Conservation (phyloP, 306 rosid species). For the Phaseolus lunatus region DNA sequence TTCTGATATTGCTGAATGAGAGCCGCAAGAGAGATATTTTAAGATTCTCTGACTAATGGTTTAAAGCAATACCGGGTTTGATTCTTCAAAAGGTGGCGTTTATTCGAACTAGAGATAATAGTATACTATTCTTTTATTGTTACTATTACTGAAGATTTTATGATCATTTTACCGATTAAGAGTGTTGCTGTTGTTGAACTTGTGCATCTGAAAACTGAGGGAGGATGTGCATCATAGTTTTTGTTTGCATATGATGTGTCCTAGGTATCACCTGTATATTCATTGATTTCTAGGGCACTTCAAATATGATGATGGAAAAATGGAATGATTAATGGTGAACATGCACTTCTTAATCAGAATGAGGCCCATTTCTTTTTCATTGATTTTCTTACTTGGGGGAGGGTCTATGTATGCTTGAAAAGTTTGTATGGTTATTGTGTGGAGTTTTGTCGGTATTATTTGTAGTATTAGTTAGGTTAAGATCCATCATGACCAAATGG, state of each 20-base stretch:
- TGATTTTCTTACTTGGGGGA: neutral
- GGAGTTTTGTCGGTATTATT: conserved; percentile 45
- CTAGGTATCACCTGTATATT: neutral
- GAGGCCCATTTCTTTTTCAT: conserved; percentile 37
- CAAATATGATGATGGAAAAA: conserved; percentile 29
- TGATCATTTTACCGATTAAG: neutral
- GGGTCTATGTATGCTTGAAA: conserved; percentile 35
- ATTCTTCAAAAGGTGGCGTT: conserved; percentile 3
- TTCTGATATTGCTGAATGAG: neutral
- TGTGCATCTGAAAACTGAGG: neutral
- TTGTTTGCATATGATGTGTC: conserved; percentile 14
- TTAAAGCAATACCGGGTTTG: neutral
- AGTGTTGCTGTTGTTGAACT: neutral
- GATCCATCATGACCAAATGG: conserved; percentile 47
- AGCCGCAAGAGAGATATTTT: neutral
- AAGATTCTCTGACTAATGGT: conserved; percentile 12
- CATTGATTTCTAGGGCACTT: conserved; percentile 3
- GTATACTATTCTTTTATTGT: neutral
- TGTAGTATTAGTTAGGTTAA: conserved; percentile 44
- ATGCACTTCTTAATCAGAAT: conserved; percentile 23
- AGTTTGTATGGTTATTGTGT: conserved; percentile 48
- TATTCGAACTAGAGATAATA: conserved; percentile 23
- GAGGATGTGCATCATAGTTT: neutral
- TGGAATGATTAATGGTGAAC: neutral
- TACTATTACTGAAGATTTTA: neutral